Evolutionary conservation across 306 rosid genomes (phyloP), one percentile per base, ranked within the genome.

Genomic region (Pterocarpus santalinus): DNA sequence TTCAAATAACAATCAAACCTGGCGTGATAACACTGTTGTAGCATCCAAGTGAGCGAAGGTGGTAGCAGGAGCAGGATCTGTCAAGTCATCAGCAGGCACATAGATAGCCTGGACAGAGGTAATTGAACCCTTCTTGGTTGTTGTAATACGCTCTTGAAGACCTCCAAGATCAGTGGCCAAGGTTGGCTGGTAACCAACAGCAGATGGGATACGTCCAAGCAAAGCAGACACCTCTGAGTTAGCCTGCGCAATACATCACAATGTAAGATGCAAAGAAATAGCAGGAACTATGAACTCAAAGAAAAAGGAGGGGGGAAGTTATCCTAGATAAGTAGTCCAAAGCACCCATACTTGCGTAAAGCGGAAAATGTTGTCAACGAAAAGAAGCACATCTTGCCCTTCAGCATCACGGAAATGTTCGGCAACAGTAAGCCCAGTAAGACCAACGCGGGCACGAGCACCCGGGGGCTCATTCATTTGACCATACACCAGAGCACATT

Each of bases 401-500:
- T 95, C 97, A 39, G 97, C 97, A 80, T 95, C 99, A 83, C 97
- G 97, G 92, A 95, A 95, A 72, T 95, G 97, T 71, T 95, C 99
- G 9, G 97, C 97, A 7, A 95, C 97, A 71, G 99, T 95, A 36
- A 95, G 88, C 5, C 99, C 98, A 71, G 99, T 95, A 79, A 95
- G 90, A 66, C 99, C 99, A 86, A 95, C 99, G 82, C 99, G 99
- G 71, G 99, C 99, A 87, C 99, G 99, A 2, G 99, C 99, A 93
- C 99, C 99, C 9, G 99, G 98, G 73, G 99, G 97, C 85, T 95
- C 99, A 13, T 95, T 95, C 99, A 95, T 95, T 88, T 95, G 99
- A 82, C 99, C 99, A 3, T 95, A 95, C 72, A 95, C 99, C 52
- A 95, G 96, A 68, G 99, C 99, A 80, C 99, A 95, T 72, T 95